Percentiles rank a stretch among this genome's conserved stretches.
These are phyloP conservation scores for Solanum hybrid DNA, from an alignment of 305 asterid genomes.

Conservation along the genomic window DNA sequence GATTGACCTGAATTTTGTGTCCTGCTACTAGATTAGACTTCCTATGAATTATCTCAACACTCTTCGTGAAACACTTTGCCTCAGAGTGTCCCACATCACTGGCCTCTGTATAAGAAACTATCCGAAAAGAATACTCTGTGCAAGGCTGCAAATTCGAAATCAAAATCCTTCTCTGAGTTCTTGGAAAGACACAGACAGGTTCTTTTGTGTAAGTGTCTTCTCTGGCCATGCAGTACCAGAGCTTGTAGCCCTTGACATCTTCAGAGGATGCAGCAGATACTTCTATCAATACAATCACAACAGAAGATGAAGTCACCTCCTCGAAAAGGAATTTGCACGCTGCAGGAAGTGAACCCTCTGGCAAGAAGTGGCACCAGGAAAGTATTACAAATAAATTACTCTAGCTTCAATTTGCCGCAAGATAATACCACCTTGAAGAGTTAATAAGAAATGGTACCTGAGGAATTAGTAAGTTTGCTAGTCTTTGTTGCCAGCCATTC, in stretches of 20 bases:
- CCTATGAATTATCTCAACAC: constrained; percentile 56
- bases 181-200: constrained; percentile 60
- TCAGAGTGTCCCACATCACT: constrained; percentile 86
- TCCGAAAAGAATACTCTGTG: constrained; percentile 76
- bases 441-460: constrained; percentile 24
- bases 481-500: constrained; percentile 43
- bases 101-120: constrained; percentile 54
- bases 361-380: constrained; percentile 15
- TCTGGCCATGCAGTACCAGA: constrained; percentile 71
- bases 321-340: constrained; percentile 92
- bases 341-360: constrained; percentile 86
- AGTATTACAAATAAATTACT: not conserved
- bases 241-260: constrained; percentile 73
- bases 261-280: constrained; percentile 34
- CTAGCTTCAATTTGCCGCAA: not conserved
- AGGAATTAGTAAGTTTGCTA: constrained; percentile 18
- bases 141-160: constrained; percentile 85
- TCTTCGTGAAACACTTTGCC: constrained; percentile 85
- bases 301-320: constrained; percentile 68
- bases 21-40: constrained; percentile 22
- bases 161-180: constrained; percentile 68
- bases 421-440: not conserved
- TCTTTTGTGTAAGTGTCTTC: constrained; percentile 62
- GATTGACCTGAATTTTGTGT: constrained; percentile 34
- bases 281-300: constrained; percentile 63